Conservation (phyloP, 2,329 filamentous ascomycete genomes). For the Pseudogymnoascus sp. region DNA sequence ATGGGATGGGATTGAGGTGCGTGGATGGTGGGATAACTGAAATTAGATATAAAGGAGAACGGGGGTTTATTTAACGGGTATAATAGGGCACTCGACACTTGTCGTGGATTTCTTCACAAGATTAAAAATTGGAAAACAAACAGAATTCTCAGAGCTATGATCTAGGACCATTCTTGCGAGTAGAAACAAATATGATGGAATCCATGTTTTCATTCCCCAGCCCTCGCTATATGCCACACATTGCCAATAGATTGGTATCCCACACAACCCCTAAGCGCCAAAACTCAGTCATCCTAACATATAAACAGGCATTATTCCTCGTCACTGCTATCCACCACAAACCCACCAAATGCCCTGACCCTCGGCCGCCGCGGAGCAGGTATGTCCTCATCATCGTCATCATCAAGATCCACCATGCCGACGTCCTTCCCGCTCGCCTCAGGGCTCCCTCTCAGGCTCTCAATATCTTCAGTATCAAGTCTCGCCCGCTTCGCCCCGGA, state of each 20-base stretch:
- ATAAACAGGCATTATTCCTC: constrained; percentile 8
- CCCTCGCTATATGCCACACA: not conserved
- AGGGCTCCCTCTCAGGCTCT: not conserved
- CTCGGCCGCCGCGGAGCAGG: not conserved
- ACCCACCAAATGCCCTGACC: not conserved
- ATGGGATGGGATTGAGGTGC: not conserved
- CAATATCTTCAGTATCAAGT: not conserved
- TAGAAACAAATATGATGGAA: not conserved
- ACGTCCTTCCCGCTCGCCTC: not conserved
- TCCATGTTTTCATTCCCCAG: not conserved
- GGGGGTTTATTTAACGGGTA: not conserved
- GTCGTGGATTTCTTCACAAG: constrained; percentile 1
- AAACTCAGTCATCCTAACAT: not conserved
- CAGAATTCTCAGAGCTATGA: not conserved
- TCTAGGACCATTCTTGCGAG: not conserved
- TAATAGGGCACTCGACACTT: not conserved
- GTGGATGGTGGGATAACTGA: not conserved
- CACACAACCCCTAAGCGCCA: constrained; percentile 4
- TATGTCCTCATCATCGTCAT: not conserved
- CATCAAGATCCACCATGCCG: not conserved
- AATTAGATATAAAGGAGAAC: not conserved
- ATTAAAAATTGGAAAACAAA: not conserved
- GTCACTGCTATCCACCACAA: constrained; percentile 6
- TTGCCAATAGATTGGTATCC: constrained; percentile 8
- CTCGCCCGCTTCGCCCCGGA: constrained; percentile 1